Base-by-base conservation (phyloP, 2,329 filamentous ascomycete species). In the Sporothrix pseudoabietina region DNA sequence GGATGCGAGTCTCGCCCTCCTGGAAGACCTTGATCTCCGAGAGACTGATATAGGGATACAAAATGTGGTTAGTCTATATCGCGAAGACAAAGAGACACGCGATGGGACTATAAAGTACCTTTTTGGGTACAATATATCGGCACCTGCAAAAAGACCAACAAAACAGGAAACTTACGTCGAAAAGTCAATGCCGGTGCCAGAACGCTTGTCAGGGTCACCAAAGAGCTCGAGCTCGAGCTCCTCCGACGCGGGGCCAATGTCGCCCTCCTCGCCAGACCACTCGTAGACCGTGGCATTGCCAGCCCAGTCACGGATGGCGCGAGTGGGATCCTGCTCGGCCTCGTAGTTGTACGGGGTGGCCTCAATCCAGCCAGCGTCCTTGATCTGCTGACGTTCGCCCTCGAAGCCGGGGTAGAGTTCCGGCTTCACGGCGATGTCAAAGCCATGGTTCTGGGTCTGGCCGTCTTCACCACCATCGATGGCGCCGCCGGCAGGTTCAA, bases 211-310 rank as follows among this genome's bases (percentile, higher is more conserved):
- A 0, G 87, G 85, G 72, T 83, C 80, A 4, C 89, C 89, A 74
- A 97, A 99, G 7, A 99, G 88, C 77, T 91, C 84, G 8, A 86
- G 77, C 83, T 98, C 95, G 0, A 99, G 87, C 66, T 89, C 87
- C 0, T 87, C 84, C 71, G 90, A 87, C 69, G 84, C 85, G 0
- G 94, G 94, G 7, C 91, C 95, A 71, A 99, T 85, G 55, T 98
- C 95, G 1, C 95, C 96, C 77, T 87, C 92, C 2, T 97, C 93
- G 12, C 94, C 94, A 22, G 90, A 86, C 92, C 92, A 98, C 78
- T 94, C 89, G 77, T 98, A 98, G 59, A 92, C 85, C 0, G 80
- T 82, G n/a, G 89, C 90, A 72, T 87, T 87, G 52, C 84, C 81
- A 16, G 85, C 87, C 82, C 85, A 89, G 2, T 80, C 78, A 12